A percentile compares a stretch with the other conserved stretches of the same genome.
These are phyloP conservation scores for Isabelozyma rhagii DNA, from an alignment of 805 yeast genomes.

Conservation along the genomic window DNA sequence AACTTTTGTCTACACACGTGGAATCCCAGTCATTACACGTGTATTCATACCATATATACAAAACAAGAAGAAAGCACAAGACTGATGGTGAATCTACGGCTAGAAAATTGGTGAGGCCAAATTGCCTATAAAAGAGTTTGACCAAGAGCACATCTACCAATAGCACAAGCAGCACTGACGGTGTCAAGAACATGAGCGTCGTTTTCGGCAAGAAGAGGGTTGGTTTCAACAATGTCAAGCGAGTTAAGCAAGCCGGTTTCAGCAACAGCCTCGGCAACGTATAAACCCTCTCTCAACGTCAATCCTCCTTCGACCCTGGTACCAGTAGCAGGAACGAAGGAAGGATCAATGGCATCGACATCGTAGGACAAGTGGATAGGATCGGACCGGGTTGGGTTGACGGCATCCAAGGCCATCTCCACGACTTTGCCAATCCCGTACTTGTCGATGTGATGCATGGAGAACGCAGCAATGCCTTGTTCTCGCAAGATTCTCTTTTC, in stretches of 20 bases:
- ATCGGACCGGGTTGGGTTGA: slow-evolving; percentile 62
- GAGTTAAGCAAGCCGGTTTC: slow-evolving; percentile 85
- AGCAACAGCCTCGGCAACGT: slow-evolving; percentile 87
- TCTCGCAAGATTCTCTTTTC: slow-evolving; percentile 76
- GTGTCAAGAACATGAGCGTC: slow-evolving; percentile 80
- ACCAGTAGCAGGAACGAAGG: slow-evolving; percentile 94
- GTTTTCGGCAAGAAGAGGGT: slow-evolving; percentile 80
- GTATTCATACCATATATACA: neutral
- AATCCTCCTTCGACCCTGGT: slow-evolving; percentile 97
- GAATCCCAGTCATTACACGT: neutral
- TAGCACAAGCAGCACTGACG: slow-evolving; percentile 83
- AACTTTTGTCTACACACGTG: neutral
- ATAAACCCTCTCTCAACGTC: slow-evolving; percentile 90
- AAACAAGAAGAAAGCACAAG: no score
- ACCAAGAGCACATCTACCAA: slow-evolving; percentile 92
- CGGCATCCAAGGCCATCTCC: slow-evolving; percentile 79
- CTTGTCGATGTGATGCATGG: slow-evolving; percentile 95
- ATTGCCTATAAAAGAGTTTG: slow-evolving; percentile 69
- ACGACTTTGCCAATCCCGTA: slow-evolving; percentile 89
- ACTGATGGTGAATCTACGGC: no score
- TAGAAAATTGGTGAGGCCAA: neutral
- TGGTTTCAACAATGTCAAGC: slow-evolving; percentile 89
- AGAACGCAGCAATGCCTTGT: slow-evolving; percentile 73
- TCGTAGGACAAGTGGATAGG: slow-evolving; percentile 93
- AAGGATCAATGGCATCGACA: slow-evolving; percentile 95